Conservation (phyloP, 257 asterid genomes). For the Rubia yunnanensis region DNA sequence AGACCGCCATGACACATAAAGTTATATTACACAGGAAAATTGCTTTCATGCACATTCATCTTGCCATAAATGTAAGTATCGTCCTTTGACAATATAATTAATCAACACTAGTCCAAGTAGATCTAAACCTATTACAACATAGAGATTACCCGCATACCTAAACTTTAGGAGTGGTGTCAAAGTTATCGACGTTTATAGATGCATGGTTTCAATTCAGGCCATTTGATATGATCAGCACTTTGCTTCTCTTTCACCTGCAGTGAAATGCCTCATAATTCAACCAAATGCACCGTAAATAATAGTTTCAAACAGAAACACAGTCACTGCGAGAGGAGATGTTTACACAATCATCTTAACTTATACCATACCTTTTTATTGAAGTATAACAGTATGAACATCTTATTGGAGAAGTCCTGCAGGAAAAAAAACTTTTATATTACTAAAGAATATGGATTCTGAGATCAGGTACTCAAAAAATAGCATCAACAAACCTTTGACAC, state of each 20-base stretch:
- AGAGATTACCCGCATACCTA: background rate
- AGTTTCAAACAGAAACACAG: background rate
- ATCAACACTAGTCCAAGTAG: background rate
- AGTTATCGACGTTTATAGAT: conserved; percentile 66
- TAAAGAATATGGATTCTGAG: conserved; percentile 13
- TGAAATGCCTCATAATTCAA: background rate
- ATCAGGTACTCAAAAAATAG: background rate
- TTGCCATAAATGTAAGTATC: background rate
- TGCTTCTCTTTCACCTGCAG: conserved; percentile 43
- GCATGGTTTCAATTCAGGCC: conserved; percentile 91
- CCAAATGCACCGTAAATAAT: background rate
- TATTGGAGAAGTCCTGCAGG: conserved; percentile 87
- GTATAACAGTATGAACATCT: conserved; percentile 73
- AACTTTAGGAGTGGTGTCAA: background rate
- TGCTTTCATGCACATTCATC: background rate
- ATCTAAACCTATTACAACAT: background rate
- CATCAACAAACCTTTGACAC: conserved; percentile 46
- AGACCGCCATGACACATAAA: too few relatives aligned
- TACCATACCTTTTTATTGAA: conserved; percentile 68
- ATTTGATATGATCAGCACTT: conserved; percentile 27
- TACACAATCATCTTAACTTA: background rate
- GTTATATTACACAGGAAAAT: too few relatives aligned
- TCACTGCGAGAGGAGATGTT: background rate
- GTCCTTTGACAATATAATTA: background rate
- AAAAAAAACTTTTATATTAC: conserved; percentile 5